A percentile compares a stretch with the other conserved stretches of the same genome.
Conservation (phyloP, 192 early-diverging fungal genomes). For the Ambispora gerdemannii region DNA sequence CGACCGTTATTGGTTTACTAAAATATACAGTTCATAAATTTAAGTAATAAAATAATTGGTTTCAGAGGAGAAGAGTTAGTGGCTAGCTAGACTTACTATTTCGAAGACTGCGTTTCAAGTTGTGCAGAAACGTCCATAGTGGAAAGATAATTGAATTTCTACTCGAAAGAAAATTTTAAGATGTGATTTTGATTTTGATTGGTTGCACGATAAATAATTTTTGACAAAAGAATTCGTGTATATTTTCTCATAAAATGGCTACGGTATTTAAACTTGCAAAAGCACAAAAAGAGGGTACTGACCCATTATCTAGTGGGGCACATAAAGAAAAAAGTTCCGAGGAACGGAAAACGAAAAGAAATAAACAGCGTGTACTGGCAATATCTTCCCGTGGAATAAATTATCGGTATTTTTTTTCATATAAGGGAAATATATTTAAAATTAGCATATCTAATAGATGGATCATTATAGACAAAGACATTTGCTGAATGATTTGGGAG, state of each 20-base stretch:
- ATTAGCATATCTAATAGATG: neutral
- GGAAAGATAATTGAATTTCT: too few relatives aligned
- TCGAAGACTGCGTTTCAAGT: constrained; percentile 35
- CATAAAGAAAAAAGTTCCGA: constrained; percentile 29
- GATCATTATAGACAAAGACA: constrained; percentile 74
- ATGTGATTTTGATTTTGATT: too few relatives aligned
- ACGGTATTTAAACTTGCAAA: constrained; percentile 42
- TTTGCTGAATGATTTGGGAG: constrained; percentile 82
- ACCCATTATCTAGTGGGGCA: constrained; percentile 1
- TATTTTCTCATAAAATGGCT: too few relatives aligned
- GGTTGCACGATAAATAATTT: too few relatives aligned
- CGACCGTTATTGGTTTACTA: constrained; percentile 73
- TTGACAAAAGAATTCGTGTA: too few relatives aligned
- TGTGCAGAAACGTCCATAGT: constrained; percentile 43
- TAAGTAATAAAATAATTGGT: neutral
- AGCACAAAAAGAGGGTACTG: constrained; percentile 23
- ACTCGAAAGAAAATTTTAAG: too few relatives aligned
- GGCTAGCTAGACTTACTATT: constrained; percentile 35
- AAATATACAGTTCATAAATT: constrained; percentile 3
- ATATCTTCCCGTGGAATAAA: constrained; percentile 87
- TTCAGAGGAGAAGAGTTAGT: neutral
- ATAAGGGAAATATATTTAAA: neutral
- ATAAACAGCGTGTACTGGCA: constrained; percentile 88
- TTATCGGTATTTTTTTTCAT: constrained; percentile 55
- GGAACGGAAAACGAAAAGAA: constrained; percentile 57